Conservation (phyloP, 2,329 filamentous ascomycete genomes). For the Fusarium palustre region DNA sequence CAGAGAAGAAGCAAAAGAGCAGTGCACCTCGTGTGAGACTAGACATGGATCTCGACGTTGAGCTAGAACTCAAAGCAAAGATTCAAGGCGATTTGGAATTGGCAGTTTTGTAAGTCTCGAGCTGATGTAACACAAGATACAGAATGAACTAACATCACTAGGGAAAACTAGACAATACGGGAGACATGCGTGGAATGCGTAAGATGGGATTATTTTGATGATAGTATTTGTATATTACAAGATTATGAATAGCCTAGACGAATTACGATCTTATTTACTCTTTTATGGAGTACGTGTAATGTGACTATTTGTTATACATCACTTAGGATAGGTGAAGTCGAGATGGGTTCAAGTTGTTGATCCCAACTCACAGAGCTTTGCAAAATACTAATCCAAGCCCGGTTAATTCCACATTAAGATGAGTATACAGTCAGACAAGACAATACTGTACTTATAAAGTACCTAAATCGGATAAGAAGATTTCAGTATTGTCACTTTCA, state of each 20-base stretch:
- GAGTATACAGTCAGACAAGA: background rate
- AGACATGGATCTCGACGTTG: slow-evolving; percentile 31
- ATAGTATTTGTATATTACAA: background rate
- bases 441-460: too few species aligned
- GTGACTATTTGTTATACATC: too few species aligned
- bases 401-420: fast-evolving
- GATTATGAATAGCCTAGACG: too few species aligned
- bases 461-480: too few species aligned
- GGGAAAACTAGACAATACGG: background rate
- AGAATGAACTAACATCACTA: fast-evolving
- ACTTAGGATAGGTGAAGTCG: background rate
- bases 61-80: slow-evolving; percentile 29
- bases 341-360: background rate
- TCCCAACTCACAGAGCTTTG: background rate
- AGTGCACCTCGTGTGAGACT: slow-evolving; percentile 24
- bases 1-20: slow-evolving; percentile 16
- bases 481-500: background rate
- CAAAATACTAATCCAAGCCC: too few species aligned
- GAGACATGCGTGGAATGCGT: fast-evolving
- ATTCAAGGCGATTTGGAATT: slow-evolving; percentile 28
- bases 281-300: too few species aligned
- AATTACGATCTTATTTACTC: too few species aligned
- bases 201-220: background rate
- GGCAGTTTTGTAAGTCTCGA: slow-evolving; percentile 10
- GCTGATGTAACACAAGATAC: fast-evolving